phyloP scores from a whole-genome alignment of 495 filamentous ascomycete species.

The Lasiosphaeria hispida region DNA sequence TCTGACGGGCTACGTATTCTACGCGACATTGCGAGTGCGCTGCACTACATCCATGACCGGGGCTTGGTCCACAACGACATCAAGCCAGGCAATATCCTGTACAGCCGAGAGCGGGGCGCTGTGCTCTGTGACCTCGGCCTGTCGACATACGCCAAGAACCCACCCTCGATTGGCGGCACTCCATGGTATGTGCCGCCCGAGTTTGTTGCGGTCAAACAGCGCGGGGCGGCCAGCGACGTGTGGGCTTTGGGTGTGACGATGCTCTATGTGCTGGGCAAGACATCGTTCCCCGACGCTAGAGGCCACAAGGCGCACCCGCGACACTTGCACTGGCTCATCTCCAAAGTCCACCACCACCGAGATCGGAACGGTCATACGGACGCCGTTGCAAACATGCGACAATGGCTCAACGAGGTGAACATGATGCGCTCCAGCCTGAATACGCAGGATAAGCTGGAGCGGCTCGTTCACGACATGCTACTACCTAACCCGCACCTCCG shows the following conservation, averaged over 20 bases:
- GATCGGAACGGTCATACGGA: conserved; percentile 35
- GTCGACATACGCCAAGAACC: conserved; percentile 38
- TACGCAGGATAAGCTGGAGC: conserved; percentile 39
- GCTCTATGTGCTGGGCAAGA: conserved; percentile 48
- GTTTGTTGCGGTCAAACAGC: conserved; percentile 46
- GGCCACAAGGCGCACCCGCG: conserved; percentile 41
- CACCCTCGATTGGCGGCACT: conserved; percentile 44
- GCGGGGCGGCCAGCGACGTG: conserved; percentile 46
- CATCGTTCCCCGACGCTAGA: conserved; percentile 45
- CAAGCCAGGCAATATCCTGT: conserved; percentile 53
- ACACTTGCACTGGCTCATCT: conserved; percentile 48
- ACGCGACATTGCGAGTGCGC: conserved; percentile 42
- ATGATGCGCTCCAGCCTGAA: conserved; percentile 36
- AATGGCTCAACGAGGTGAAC: conserved; percentile 45
- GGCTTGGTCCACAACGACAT: conserved; percentile 51
- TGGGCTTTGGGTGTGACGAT: conserved; percentile 52
- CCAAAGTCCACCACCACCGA: conserved; percentile 26
- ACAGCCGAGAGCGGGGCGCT: conserved; percentile 48
- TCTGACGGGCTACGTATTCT: conserved; percentile 44
- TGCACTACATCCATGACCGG: conserved; percentile 47
- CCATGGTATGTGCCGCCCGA: conserved; percentile 52
- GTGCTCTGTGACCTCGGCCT: conserved; percentile 51
- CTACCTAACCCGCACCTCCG: conserved; percentile 42
- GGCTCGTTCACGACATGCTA: conserved; percentile 45
- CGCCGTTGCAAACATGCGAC: conserved; percentile 43